Evolutionary conservation across 2,329 filamentous ascomycete genomes (phyloP), one percentile per base, ranked within the genome.

Genomic region (Venturia aucupariae): DNA sequence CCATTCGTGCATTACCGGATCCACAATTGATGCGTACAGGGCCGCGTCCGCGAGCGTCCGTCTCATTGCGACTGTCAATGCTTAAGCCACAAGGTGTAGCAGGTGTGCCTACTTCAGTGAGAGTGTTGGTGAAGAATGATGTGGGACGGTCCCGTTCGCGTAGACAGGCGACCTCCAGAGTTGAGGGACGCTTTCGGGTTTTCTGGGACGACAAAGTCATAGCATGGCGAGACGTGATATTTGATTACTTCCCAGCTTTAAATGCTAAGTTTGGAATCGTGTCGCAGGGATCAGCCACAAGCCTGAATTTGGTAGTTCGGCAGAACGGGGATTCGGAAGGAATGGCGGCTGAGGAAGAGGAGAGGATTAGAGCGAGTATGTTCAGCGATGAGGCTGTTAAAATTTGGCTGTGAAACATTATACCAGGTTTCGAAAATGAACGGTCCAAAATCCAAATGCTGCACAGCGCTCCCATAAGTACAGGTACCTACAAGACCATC

Each of bases 81-180:
- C 19, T 32, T 17, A 59, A 32, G 19, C 54, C 54, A 8, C 15
- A 35, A 32, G 54, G 54, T 17, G 35, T 32, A 7, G 54, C 27
- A 19, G 54, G 27, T n/a, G 54, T 59, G 6, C 3, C 54, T 59
- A 7, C 19, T 11, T 55, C 51, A 4, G 59, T 7, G 4, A 61
- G n/a, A 41, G 41, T 39, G 59, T 61, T 38, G 51, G 51, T 57
- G 51, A 19, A 57, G 19, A 57, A 57, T 6, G 27, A 57, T 30
- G 32, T 27, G 51, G 51, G 6, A 15, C 22, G 6, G 51, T 55
- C 22, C 51, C 51, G 19, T 55, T 55, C 4, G 51, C 51, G 51
- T 55, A 55, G 22, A 55, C 5, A 35, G 51, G 51, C 51, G 51
- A n/a, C 51, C 51, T 55, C 51, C 51, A 17, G 22, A 15, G 22